phyloP scores from a whole-genome alignment of 75 land plant genomes.

The Sequoiadendron giganteum region DNA sequence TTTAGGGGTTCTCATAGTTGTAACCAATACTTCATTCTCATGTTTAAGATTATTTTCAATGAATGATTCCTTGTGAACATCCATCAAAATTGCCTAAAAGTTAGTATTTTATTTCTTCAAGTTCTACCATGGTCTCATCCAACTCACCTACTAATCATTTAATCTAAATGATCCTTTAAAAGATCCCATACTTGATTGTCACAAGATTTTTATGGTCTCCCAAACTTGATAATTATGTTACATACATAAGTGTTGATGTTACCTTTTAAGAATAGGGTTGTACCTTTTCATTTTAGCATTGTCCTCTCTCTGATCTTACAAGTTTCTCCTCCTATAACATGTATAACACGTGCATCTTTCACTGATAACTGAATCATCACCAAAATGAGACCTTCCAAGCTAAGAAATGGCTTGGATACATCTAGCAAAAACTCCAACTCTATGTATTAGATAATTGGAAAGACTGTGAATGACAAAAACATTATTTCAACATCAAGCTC shows the following conservation, averaged over 20 bases:
- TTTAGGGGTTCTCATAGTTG: not conserved
- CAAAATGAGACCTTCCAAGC: not conserved
- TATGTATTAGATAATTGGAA: not conserved
- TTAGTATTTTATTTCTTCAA: too few species aligned
- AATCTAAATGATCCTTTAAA: too few species aligned
- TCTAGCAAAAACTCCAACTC: not conserved
- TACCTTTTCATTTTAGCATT: not conserved
- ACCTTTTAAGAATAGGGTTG: too few species aligned
- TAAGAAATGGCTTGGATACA: not conserved
- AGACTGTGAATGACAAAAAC: not conserved
- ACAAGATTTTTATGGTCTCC: too few species aligned
- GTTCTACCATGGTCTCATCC: too few species aligned
- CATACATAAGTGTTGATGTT: too few species aligned
- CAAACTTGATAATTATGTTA: too few species aligned
- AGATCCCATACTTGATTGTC: too few species aligned
- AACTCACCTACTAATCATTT: too few species aligned
- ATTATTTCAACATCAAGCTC: not conserved
- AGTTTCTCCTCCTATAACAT: not conserved
- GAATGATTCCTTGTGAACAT: not conserved
- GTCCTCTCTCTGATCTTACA: not conserved
- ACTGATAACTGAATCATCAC: not conserved
- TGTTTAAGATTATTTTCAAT: not conserved
- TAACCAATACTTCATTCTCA: not conserved
- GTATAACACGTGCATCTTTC: not conserved
- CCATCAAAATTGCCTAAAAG: not conserved